phyloP scores from a whole-genome alignment of 2,329 filamentous ascomycete species.

The Verticillium zaregamsianum region DNA sequence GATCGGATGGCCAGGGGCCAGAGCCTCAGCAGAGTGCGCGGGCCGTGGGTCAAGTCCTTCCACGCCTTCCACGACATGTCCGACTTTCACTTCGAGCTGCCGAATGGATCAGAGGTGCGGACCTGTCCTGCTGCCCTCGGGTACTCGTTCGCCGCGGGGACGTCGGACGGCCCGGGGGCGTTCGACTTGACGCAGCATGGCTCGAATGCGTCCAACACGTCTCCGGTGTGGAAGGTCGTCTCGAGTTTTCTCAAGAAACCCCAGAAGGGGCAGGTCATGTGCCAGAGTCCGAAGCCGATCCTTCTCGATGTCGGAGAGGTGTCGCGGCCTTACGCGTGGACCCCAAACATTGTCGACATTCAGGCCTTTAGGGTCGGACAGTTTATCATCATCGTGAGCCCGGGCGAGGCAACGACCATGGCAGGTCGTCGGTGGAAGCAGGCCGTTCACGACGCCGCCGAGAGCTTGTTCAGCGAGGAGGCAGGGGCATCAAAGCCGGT shows the following conservation, averaged over 20 bases:
- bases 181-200: conserved; percentile 89
- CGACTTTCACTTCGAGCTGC: conserved; percentile 65
- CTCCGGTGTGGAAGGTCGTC: conserved; percentile 74
- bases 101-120: conserved; percentile 64
- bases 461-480: conserved; percentile 28
- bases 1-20: conserved; percentile 9
- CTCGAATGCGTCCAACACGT: conserved; percentile 62
- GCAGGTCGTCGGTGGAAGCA: conserved; percentile 80
- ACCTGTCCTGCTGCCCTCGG: conserved; percentile 85
- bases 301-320: conserved; percentile 83
- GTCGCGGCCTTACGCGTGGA: conserved; percentile 73
- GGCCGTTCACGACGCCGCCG: conserved; percentile 54
- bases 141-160: conserved; percentile 86
- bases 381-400: conserved; percentile 77
- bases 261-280: conserved; percentile 61
- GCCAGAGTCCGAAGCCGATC: conserved; percentile 78
- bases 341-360: conserved; percentile 83
- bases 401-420: conserved; percentile 90
- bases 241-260: conserved; percentile 67
- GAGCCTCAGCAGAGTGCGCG: conserved; percentile 47
- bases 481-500: conserved; percentile 45
- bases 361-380: conserved; percentile 81
- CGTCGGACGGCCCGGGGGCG: conserved; percentile 79
- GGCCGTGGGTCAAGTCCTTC: conserved; percentile 67
- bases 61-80: conserved; percentile 80